Evolutionary conservation across 2,329 filamentous ascomycete genomes (phyloP).

Genomic region (Colletotrichum chrysophilum): DNA sequence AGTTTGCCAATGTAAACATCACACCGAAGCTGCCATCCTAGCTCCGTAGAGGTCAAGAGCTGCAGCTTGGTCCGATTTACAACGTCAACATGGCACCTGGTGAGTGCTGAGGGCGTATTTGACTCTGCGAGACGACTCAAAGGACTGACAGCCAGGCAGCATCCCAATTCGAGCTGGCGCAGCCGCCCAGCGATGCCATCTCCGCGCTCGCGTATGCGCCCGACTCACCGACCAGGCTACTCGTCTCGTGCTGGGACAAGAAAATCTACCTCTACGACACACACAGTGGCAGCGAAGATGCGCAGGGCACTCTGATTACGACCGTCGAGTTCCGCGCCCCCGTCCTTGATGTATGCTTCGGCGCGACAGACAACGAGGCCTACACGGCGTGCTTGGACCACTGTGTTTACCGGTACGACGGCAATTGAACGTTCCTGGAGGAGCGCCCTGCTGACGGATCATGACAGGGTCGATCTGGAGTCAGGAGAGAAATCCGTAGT

Average conservation of each 20-base stretch:
- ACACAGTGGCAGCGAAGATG: conserved; percentile 57
- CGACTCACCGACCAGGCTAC: conserved; percentile 72
- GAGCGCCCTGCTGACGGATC: not conserved
- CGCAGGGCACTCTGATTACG: conserved; percentile 67
- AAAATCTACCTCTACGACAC: conserved; percentile 90
- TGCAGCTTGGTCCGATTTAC: not conserved
- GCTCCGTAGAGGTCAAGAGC: not conserved
- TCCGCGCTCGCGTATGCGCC: conserved; percentile 88
- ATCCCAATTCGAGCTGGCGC: conserved; percentile 81
- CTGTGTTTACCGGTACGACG: conserved; percentile 74
- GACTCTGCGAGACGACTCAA: not conserved
- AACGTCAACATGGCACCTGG: conserved; percentile 43
- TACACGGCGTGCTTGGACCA: conserved; percentile 89
- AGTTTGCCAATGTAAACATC: conserved; percentile 18
- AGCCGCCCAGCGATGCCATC: conserved; percentile 85
- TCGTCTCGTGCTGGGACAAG: conserved; percentile 96
- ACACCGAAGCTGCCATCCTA: not conserved
- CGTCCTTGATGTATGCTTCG: conserved; percentile 91
- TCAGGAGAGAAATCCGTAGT: conserved; percentile 76
- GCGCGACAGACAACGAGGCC: conserved; percentile 79
- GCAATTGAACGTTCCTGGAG: not conserved
- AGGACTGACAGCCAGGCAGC: conserved; percentile 42
- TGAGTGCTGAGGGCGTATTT: conserved; percentile 25
- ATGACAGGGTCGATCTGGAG: conserved; percentile 66
- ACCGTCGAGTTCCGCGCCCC: conserved; percentile 84